Evolutionary conservation across 257 asterid genomes (phyloP).

Genomic region (Catharanthus roseus): DNA sequence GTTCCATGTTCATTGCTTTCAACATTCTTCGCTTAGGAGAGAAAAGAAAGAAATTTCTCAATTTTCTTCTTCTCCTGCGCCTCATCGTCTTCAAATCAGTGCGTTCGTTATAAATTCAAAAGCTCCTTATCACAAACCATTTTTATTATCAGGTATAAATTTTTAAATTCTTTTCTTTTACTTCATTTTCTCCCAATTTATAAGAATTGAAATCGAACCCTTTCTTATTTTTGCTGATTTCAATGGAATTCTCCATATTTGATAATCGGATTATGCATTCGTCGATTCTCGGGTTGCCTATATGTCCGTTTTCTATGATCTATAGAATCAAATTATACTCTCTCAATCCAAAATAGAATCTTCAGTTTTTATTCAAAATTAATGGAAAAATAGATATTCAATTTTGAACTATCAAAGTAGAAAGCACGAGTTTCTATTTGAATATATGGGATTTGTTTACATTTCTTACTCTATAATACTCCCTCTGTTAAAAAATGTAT

Average conservation of each 20-base stretch:
- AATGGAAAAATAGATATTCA: too few relatives aligned
- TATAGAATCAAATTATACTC: too few relatives aligned
- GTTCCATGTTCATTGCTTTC: conserved; percentile 1
- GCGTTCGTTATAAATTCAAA: not conserved
- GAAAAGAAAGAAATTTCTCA: conserved; percentile 21
- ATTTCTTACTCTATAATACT: too few relatives aligned
- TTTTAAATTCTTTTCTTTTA: not conserved
- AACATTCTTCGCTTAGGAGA: conserved; percentile 4
- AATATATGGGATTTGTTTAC: too few relatives aligned
- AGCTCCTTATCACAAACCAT: not conserved
- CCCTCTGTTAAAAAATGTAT: too few relatives aligned
- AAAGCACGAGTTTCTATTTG: too few relatives aligned
- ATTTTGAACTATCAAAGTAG: too few relatives aligned
- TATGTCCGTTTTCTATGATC: too few relatives aligned
- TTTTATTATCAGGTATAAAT: conserved; percentile 10
- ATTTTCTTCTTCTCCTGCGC: conserved; percentile 14
- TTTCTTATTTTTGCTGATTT: not conserved
- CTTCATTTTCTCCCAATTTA: not conserved
- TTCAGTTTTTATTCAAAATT: too few relatives aligned
- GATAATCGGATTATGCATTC: not conserved
- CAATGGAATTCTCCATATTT: not conserved
- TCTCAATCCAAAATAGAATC: too few relatives aligned
- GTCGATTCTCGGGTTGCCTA: not conserved
- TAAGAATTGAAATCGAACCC: not conserved
- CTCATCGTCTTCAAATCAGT: not conserved